phyloP scores from a whole-genome alignment of 139 green algal species.

The Limnomonas spitsbergensis region DNA sequence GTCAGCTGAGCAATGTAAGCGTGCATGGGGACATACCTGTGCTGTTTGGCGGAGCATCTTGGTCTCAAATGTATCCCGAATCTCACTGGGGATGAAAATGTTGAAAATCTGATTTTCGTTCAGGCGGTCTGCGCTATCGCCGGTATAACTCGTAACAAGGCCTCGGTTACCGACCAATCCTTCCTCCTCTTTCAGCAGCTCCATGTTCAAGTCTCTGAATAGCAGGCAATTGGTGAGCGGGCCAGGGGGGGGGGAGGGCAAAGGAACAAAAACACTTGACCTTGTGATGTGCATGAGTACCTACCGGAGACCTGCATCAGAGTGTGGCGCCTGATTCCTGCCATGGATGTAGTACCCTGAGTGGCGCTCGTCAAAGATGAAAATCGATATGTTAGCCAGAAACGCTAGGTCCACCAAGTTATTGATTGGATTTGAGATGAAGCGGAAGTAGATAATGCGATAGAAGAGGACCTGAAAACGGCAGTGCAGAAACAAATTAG shows the following conservation, averaged over 20 bases:
- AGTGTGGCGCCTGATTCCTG: conserved; percentile 57
- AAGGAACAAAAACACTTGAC: too few species aligned
- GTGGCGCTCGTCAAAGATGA: conserved; percentile 53
- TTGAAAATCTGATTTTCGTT: conserved; percentile 56
- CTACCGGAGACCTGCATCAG: conserved; percentile 49
- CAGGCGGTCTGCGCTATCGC: conserved; percentile 20
- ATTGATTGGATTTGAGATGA: conserved; percentile 46
- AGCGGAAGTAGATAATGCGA: conserved; percentile 36
- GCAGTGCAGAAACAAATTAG: too few species aligned
- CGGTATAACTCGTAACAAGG: conserved; percentile 35
- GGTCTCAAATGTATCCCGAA: conserved; percentile 47
- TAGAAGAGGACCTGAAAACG: conserved; percentile 38
- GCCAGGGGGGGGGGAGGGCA: too few species aligned
- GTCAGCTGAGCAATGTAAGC: neutral
- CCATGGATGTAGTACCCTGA: conserved; percentile 69
- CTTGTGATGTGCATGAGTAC: too few species aligned
- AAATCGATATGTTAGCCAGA: conserved; percentile 58
- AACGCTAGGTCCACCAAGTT: conserved; percentile 67
- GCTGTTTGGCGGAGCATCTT: conserved; percentile 48
- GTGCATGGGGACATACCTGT: conserved; percentile 36
- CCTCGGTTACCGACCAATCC: conserved; percentile 53
- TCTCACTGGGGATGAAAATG: conserved; percentile 44
- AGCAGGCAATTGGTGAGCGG: too few species aligned
- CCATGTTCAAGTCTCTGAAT: conserved; percentile 52
- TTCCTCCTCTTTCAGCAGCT: conserved; percentile 58